Evolutionary conservation across 306 rosid species (phyloP).

Genomic region (Amphicarpaea edgeworthii): DNA sequence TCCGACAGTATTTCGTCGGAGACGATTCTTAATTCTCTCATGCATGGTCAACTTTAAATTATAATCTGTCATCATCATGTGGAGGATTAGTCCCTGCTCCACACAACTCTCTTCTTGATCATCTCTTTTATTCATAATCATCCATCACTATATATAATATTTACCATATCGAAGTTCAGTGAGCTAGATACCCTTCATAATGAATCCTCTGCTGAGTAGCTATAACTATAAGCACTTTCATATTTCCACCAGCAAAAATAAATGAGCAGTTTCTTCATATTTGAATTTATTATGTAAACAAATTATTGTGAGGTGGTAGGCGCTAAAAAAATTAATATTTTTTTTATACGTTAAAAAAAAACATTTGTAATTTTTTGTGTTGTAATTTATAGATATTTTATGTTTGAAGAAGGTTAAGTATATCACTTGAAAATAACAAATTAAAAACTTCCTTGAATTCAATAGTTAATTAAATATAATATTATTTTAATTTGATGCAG

Average conservation of each 20-base stretch:
- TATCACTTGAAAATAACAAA: no score
- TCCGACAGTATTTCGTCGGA: background rate
- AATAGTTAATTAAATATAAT: no score
- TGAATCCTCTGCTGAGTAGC: no score
- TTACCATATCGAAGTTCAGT: no score
- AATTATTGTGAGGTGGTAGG: background rate
- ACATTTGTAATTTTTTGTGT: background rate
- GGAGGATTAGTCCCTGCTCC: background rate
- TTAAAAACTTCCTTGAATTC: background rate
- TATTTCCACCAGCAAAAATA: no score
- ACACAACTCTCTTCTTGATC: background rate
- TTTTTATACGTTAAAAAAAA: no score
- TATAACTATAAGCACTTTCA: no score
- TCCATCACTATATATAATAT: background rate
- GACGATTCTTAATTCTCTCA: background rate
- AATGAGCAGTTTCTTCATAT: background rate
- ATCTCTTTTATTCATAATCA: background rate
- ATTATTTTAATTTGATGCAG: background rate
- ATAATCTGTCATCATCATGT: background rate
- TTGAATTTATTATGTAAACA: background rate
- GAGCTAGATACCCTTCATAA: no score
- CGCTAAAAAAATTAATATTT: no score
- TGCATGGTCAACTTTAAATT: background rate
- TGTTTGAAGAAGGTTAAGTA: background rate
- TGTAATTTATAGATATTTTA: background rate